Evolutionary conservation across 1,284 basidiomycete genomes (phyloP).

Genomic region (Omphalotus olearius): DNA sequence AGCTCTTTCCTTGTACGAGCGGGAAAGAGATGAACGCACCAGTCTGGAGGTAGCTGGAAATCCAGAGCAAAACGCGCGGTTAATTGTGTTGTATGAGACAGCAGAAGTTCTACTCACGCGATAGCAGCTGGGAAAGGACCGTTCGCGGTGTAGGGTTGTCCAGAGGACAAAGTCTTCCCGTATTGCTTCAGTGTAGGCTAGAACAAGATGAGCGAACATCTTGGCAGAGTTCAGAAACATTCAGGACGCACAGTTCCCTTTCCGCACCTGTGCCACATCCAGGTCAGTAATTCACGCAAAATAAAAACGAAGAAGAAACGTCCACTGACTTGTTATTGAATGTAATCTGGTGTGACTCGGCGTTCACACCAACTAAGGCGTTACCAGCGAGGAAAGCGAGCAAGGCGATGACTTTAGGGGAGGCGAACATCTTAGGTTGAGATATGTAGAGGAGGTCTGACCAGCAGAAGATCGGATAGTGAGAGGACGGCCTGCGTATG

Average conservation of each 20-base stretch:
- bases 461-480: too few species aligned
- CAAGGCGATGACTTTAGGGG: neutral
- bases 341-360: conserved; percentile 24
- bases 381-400: conserved; percentile 1
- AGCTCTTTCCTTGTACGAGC: neutral
- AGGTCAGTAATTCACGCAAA: too few species aligned
- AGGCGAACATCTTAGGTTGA: neutral
- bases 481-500: conserved; percentile 4
- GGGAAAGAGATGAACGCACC: neutral
- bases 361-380: conserved; percentile 9
- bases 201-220: neutral
- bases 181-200: conserved; percentile 1
- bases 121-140: conserved; percentile 6
- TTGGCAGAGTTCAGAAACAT: neutral
- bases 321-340: conserved; percentile 24
- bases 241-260: conserved; percentile 2
- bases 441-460: neutral
- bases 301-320: neutral
- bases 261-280: conserved; percentile 1
- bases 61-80: neutral
- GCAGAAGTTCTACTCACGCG: conserved; percentile 2
- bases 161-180: neutral
- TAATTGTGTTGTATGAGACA: neutral
- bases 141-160: neutral
- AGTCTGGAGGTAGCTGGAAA: conserved; percentile 5